phyloP scores from a whole-genome alignment of 1,139 yeast genomes.

The Pichia sp. region DNA sequence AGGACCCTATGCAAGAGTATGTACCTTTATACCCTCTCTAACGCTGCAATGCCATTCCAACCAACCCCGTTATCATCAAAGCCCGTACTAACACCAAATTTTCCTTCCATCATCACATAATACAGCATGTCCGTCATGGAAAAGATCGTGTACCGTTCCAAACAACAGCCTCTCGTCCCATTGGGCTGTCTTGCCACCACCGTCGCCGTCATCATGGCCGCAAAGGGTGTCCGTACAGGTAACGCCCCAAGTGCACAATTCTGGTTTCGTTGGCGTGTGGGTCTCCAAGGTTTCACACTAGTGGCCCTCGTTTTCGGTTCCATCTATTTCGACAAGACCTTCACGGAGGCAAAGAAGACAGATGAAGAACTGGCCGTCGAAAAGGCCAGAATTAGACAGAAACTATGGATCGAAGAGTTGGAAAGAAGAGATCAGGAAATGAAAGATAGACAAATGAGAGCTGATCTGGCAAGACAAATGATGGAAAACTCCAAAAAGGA shows the following conservation, averaged over 20 bases:
- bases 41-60: background rate
- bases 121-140: slow-evolving; percentile 30
- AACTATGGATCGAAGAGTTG: slow-evolving; percentile 87
- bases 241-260: slow-evolving; percentile 74
- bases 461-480: slow-evolving; percentile 42
- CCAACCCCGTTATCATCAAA: background rate
- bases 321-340: slow-evolving; percentile 48
- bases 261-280: slow-evolving; percentile 90
- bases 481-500: slow-evolving; percentile 5
- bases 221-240: slow-evolving; percentile 70
- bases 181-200: slow-evolving; percentile 76
- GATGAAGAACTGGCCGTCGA: slow-evolving; percentile 62
- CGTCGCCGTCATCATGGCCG: slow-evolving; percentile 79
- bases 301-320: slow-evolving; percentile 84
- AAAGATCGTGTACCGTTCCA: slow-evolving; percentile 39
- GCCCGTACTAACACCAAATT: background rate
- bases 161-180: slow-evolving; percentile 81
- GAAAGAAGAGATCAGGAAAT: slow-evolving; percentile 79
- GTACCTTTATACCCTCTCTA: slow-evolving; percentile 14
- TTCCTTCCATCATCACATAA: background rate
- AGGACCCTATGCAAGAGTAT: slow-evolving; percentile 32
- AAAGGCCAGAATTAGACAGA: slow-evolving; percentile 83
- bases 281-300: slow-evolving; percentile 77
- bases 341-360: slow-evolving; percentile 39
- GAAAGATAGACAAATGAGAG: slow-evolving; percentile 60